Evolutionary conservation across 192 early-diverging fungal species (phyloP).

Genomic region (Gaertneriomyces semiglobifer): DNA sequence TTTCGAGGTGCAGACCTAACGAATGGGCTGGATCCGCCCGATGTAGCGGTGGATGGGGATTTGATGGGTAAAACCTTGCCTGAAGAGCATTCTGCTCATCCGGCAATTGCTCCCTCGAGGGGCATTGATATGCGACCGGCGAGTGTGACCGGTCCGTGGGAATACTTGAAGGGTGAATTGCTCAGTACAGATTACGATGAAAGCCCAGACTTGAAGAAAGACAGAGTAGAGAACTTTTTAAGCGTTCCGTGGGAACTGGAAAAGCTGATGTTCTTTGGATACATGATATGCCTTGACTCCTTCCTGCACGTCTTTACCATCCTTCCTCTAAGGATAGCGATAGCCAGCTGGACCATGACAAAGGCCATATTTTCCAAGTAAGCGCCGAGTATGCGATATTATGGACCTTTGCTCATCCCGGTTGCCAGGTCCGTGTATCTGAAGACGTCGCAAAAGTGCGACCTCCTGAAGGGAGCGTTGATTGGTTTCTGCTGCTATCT

Average conservation of each 20-base stretch:
- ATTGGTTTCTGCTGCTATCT: constrained; percentile 70
- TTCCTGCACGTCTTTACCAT: constrained; percentile 95
- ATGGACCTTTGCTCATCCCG: background rate
- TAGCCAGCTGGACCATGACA: constrained; percentile 57
- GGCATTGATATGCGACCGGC: background rate
- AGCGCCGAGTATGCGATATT: background rate
- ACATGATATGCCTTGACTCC: constrained; percentile 88
- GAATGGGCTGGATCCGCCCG: too few relatives aligned
- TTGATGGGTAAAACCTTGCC: too few relatives aligned
- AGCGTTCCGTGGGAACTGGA: constrained; percentile 85
- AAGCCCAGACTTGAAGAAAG: constrained; percentile 74
- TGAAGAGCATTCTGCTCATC: too few relatives aligned
- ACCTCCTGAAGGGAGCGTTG: constrained; percentile 84
- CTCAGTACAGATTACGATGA: constrained; percentile 34
- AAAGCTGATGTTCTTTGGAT: constrained; percentile 91
- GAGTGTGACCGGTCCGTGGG: constrained; percentile 15
- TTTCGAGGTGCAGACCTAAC: too few relatives aligned
- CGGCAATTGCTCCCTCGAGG: too few relatives aligned
- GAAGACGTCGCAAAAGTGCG: constrained; percentile 79
- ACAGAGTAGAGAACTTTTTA: constrained; percentile 83
- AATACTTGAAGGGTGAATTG: constrained; percentile 30
- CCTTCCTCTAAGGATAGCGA: constrained; percentile 76
- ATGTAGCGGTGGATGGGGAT: too few relatives aligned
- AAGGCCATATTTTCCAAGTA: constrained; percentile 27
- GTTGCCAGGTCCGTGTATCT: constrained; percentile 35